Evolutionary conservation across 106 monocot genomes (phyloP).

Genomic region (Triglochin maritima): DNA sequence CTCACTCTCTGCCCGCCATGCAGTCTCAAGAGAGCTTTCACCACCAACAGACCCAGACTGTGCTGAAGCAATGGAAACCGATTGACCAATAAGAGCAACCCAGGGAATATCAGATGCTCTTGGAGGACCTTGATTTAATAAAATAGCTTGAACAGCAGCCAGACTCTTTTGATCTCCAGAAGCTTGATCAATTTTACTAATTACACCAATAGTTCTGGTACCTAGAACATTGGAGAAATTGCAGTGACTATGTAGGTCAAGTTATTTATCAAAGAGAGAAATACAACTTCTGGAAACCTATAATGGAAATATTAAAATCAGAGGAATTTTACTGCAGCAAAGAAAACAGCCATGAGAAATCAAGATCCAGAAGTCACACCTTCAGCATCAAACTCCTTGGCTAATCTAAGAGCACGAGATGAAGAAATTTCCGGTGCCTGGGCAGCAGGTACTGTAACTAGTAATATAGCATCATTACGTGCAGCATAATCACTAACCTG

Average conservation of each 20-base stretch:
- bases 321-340: background rate
- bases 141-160: conserved; percentile 66
- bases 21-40: conserved; percentile 81
- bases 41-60: conserved; percentile 74
- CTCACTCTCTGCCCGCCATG: conserved; percentile 85
- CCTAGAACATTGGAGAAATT: conserved; percentile 23
- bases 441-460: conserved; percentile 67
- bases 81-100: conserved; percentile 88
- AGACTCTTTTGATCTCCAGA: conserved; percentile 68
- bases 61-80: conserved; percentile 84
- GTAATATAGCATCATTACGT: conserved; percentile 86
- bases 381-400: conserved; percentile 77
- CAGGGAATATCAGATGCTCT: conserved; percentile 68
- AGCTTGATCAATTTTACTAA: conserved; percentile 92
- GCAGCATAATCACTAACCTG: conserved; percentile 80
- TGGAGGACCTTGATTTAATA: conserved; percentile 64
- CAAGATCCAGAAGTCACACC: conserved; percentile 29
- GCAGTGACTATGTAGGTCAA: background rate
- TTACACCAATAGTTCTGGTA: conserved; percentile 74
- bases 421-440: conserved; percentile 84
- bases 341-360: background rate
- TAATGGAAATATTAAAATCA: background rate
- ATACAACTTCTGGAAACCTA: conserved; percentile 1
- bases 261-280: background rate
- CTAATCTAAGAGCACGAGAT: conserved; percentile 61